These are phyloP conservation scores for Tardiomyces blankii DNA, from an alignment of 1,139 yeast genomes.

Conservation along the genomic window DNA sequence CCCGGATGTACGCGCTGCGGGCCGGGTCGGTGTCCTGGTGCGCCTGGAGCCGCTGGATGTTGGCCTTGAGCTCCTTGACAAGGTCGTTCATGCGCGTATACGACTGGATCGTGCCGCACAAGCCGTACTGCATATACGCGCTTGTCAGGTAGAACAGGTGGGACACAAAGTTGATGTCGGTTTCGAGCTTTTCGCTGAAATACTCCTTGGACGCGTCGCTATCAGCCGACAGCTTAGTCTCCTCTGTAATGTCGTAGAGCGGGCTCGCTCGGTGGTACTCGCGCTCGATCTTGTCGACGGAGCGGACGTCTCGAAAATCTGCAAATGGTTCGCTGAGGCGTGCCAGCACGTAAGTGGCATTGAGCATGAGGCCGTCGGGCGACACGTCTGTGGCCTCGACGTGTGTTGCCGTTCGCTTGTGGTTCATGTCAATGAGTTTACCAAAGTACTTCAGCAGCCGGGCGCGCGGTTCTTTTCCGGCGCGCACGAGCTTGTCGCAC, in stretches of 20 bases:
- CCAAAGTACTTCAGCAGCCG: slow-evolving; percentile 60
- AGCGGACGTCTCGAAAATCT: slow-evolving; percentile 46
- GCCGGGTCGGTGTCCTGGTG: too few species aligned
- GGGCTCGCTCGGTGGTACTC: slow-evolving; percentile 44
- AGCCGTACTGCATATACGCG: slow-evolving; percentile 77
- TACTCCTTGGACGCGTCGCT: slow-evolving; percentile 55
- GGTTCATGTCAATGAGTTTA: slow-evolving; percentile 63
- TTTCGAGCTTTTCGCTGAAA: slow-evolving; percentile 26
- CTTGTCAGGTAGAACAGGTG: slow-evolving; percentile 76
- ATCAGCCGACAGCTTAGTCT: slow-evolving; percentile 74
- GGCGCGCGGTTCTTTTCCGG: slow-evolving; percentile 52
- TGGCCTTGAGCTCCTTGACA: slow-evolving; percentile 5
- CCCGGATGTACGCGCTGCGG: background rate
- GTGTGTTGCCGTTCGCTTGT: slow-evolving; percentile 79
- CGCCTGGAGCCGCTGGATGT: background rate
- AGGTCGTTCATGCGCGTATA: slow-evolving; percentile 39
- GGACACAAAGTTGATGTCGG: slow-evolving; percentile 64
- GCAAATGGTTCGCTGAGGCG: slow-evolving; percentile 77
- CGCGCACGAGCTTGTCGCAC: slow-evolving; percentile 66
- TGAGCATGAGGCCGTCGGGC: slow-evolving; percentile 74
- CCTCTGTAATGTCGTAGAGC: slow-evolving; percentile 58
- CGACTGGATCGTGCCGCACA: slow-evolving; percentile 62
- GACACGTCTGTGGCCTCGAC: slow-evolving; percentile 59
- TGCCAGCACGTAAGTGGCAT: slow-evolving; percentile 55
- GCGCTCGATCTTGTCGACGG: slow-evolving; percentile 60